These are phyloP conservation scores for Grigorovia transvaalensis DNA, from an alignment of 805 yeast species.

Conservation along the genomic window DNA sequence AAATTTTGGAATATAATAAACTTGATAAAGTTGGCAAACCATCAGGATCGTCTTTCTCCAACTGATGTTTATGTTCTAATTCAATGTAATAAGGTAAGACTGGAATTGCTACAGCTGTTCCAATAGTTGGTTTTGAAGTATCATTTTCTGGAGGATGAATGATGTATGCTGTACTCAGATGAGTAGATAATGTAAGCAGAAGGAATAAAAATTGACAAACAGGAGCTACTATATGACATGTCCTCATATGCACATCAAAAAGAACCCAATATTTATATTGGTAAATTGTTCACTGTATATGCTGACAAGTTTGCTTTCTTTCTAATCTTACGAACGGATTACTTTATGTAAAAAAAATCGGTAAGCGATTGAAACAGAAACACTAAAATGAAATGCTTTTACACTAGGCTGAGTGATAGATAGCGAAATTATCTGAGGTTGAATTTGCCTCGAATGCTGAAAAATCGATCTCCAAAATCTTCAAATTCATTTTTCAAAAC, in stretches of 20 bases:
- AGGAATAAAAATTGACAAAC: background rate
- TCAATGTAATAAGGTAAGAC: background rate
- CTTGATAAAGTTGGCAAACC: constrained; percentile 4
- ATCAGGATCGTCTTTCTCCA: background rate
- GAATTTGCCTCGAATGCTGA: too few species aligned
- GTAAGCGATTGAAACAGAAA: background rate
- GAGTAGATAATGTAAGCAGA: background rate
- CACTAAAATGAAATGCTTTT: too few species aligned
- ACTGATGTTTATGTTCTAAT: background rate
- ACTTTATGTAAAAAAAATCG: too few species aligned
- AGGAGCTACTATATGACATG: background rate
- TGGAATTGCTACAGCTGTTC: background rate
- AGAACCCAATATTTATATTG: background rate
- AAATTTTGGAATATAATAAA: constrained; percentile 5
- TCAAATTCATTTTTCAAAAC: background rate
- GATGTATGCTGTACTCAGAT: background rate
- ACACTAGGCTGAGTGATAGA: background rate
- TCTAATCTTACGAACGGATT: too few species aligned
- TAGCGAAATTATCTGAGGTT: too few species aligned
- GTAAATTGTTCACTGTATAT: background rate
- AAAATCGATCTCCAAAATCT: background rate
- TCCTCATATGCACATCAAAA: background rate
- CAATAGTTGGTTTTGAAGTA: background rate
- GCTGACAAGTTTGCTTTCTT: too few species aligned
- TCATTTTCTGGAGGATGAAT: background rate